Conservation (phyloP, 768 basidiomycete species). For the Boletus bicolor region DNA sequence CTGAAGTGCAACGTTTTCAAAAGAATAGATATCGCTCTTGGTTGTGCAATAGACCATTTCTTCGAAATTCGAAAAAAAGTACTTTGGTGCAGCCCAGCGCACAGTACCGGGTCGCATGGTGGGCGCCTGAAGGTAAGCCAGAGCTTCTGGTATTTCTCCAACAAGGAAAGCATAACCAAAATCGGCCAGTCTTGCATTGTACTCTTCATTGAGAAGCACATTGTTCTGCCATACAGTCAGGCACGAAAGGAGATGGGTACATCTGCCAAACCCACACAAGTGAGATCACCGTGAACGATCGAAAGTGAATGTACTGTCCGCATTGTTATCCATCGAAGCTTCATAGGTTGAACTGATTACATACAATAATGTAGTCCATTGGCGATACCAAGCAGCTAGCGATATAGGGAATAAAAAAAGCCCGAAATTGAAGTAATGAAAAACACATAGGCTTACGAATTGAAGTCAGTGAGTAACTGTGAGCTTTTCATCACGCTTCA, state of each 20-base stretch:
- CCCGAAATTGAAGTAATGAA: background rate
- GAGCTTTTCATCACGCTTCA: background rate
- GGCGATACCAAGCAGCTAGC: background rate
- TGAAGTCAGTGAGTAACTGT: constrained; percentile 1
- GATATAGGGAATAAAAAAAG: background rate
- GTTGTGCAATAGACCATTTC: background rate
- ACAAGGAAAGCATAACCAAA: constrained; percentile 10
- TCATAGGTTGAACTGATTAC: background rate
- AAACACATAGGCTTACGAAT: background rate
- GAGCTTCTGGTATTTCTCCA: constrained; percentile 1
- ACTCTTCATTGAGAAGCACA: constrained; percentile 5
- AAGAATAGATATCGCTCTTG: constrained; percentile 12
- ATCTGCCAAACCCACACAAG: background rate
- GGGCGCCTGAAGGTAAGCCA: constrained; percentile 3
- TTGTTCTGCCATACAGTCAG: constrained; percentile 4
- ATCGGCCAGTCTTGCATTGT: constrained; percentile 1
- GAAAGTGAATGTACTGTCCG: constrained; percentile 4
- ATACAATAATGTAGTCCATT: background rate
- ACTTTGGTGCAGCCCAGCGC: constrained; percentile 10
- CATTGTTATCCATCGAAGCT: background rate
- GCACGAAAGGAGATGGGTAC: background rate
- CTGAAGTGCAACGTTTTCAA: constrained; percentile 4
- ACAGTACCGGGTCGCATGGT: constrained; percentile 3
- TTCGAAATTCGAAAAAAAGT: background rate
- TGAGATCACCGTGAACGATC: constrained; percentile 8